phyloP scores from a whole-genome alignment of 371 early-diverging fungal genomes.

The Umbelopsis sp. region DNA sequence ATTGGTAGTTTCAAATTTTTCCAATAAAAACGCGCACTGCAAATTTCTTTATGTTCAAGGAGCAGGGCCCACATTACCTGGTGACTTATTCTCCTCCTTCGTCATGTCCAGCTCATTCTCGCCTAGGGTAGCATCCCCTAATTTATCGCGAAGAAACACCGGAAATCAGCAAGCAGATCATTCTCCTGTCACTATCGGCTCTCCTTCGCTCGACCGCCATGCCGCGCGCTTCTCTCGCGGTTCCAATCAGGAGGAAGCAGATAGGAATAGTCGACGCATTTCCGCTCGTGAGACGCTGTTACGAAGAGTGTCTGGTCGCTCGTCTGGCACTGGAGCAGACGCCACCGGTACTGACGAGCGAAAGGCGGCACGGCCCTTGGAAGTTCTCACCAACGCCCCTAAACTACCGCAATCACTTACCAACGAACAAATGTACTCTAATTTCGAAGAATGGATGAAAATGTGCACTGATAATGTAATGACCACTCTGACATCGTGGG shows the following conservation, averaged over 20 bases:
- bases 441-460: constrained; percentile 97
- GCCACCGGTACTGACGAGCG: neutral
- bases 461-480: constrained; percentile 94
- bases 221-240: constrained; percentile 1
- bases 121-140: constrained; percentile 8
- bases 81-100: neutral
- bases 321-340: neutral
- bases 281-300: constrained; percentile 3
- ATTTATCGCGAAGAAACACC: constrained; percentile 8
- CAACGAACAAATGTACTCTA: constrained; percentile 56
- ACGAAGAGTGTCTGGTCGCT: neutral
- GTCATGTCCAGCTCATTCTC: constrained; percentile 13
- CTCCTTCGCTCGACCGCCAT: constrained; percentile 2
- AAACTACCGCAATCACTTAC: constrained; percentile 30
- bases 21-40: constrained; percentile 13
- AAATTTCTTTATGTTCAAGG: neutral
- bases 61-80: too few species aligned
- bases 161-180: neutral
- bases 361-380: neutral
- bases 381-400: constrained; percentile 18
- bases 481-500: neutral
- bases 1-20: neutral
- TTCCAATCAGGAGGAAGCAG: neutral
- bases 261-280: constrained; percentile 4
- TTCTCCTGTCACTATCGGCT: constrained; percentile 4